These are phyloP conservation scores for Pleurotus pulmonarius DNA, from an alignment of 768 basidiomycete species.

Conservation along the genomic window DNA sequence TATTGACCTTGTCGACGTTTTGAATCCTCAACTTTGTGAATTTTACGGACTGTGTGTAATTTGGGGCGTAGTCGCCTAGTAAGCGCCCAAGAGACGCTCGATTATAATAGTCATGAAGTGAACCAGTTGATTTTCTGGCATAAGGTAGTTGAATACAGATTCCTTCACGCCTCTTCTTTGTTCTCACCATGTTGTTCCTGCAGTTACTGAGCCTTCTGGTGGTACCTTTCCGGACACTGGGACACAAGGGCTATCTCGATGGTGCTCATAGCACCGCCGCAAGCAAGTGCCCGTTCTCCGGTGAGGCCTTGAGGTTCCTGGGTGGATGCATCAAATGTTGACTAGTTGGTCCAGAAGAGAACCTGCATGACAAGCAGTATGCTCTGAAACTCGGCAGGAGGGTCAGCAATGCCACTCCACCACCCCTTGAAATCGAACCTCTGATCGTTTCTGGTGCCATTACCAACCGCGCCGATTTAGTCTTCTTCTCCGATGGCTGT, in stretches of 20 bases:
- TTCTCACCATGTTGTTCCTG: background rate
- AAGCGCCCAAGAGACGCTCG: too few relatives aligned
- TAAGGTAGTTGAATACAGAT: too few relatives aligned
- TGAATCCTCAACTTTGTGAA: too few relatives aligned
- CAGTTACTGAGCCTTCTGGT: background rate
- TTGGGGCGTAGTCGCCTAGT: too few relatives aligned
- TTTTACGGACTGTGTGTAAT: too few relatives aligned
- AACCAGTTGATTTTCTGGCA: too few relatives aligned
- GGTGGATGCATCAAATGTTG: too few relatives aligned
- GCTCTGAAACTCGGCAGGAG: background rate
- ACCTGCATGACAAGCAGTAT: background rate
- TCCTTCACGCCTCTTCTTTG: background rate
- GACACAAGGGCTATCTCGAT: background rate
- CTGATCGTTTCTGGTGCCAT: constrained; percentile 60
- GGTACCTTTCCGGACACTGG: background rate
- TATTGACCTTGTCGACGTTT: too few relatives aligned
- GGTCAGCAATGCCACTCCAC: constrained; percentile 15
- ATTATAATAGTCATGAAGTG: too few relatives aligned
- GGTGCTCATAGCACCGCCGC: background rate
- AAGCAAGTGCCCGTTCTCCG: background rate
- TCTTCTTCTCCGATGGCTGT: constrained; percentile 82
- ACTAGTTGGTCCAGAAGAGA: background rate
- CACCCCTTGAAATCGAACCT: constrained; percentile 51
- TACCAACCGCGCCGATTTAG: constrained; percentile 65
- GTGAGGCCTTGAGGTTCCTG: too few relatives aligned